Conservation (phyloP, 2,329 filamentous ascomycete species). For the Stylonectria norvegica region DNA sequence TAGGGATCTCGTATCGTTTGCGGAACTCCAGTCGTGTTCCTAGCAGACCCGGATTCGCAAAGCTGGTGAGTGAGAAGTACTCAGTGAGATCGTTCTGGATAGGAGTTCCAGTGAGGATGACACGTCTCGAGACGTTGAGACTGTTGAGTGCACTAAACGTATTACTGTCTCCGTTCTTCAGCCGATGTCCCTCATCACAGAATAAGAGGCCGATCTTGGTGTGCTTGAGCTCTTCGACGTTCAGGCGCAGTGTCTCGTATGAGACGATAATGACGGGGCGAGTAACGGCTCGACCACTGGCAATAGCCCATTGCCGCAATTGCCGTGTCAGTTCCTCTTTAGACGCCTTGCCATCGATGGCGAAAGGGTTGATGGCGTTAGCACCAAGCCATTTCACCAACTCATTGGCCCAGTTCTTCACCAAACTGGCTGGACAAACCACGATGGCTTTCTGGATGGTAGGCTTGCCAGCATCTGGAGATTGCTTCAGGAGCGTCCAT, state of each 20-base stretch:
- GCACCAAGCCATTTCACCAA: constrained; percentile 93
- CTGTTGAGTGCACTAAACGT: constrained; percentile 90
- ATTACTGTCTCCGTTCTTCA: constrained; percentile 96
- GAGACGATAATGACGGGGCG: constrained; percentile 95
- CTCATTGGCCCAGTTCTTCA: constrained; percentile 98
- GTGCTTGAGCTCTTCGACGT: constrained; percentile 84
- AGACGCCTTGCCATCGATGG: constrained; percentile 91
- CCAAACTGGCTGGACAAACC: constrained; percentile 91
- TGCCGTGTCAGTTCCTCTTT: constrained; percentile 91
- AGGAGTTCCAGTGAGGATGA: constrained; percentile 93
- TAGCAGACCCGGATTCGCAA: constrained; percentile 89
- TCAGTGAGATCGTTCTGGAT: constrained; percentile 99
- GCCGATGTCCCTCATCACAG: constrained; percentile 91
- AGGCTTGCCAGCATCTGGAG: constrained; percentile 86
- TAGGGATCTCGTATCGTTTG: constrained; percentile 90
- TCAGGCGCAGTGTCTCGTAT: constrained; percentile 90
- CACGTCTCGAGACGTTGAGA: constrained; percentile 83
- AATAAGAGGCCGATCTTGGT: constrained; percentile 89
- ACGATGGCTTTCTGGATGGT: constrained; percentile 97
- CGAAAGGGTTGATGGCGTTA: constrained; percentile 88
- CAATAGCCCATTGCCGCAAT: constrained; percentile 90
- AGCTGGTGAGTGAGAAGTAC: constrained; percentile 93
- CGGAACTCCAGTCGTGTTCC: constrained; percentile 88
- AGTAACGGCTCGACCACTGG: constrained; percentile 83
- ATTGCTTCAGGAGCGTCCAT: constrained; percentile 96